Conservation (phyloP, 1,284 basidiomycete species). For the Moniliella sp. region DNA sequence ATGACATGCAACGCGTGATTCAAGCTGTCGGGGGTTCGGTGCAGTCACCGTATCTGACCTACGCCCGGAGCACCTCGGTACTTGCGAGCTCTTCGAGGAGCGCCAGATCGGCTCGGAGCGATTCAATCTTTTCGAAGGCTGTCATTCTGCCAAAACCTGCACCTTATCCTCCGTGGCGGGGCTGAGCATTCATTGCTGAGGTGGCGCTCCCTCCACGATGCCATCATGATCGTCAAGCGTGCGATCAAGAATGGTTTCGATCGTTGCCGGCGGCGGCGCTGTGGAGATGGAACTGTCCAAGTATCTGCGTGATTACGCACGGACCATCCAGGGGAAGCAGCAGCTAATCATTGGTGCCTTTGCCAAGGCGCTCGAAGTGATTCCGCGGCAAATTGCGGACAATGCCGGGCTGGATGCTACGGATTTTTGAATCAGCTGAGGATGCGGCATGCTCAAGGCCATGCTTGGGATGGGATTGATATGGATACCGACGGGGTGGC, state of each 20-base stretch:
- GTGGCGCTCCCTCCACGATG: conserved; percentile 86
- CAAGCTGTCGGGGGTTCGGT: conserved; percentile 85
- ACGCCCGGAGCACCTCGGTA: conserved; percentile 56
- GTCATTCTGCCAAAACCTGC: conserved; percentile 85
- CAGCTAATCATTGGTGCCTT: conserved; percentile 87
- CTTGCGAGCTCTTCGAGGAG: conserved; percentile 78
- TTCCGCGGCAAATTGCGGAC: conserved; percentile 92
- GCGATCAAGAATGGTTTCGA: conserved; percentile 82
- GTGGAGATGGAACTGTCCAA: conserved; percentile 97
- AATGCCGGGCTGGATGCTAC: conserved; percentile 96
- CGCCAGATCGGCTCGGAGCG: conserved; percentile 87
- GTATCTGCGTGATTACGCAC: conserved; percentile 65
- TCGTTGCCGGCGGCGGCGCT: conserved; percentile 92
- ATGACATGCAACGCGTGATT: conserved; percentile 76
- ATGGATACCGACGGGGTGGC: conserved; percentile 70
- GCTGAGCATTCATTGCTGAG: conserved; percentile 98
- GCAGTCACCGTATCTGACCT: conserved; percentile 93
- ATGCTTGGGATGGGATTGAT: conserved; percentile 77
- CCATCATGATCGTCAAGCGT: conserved; percentile 96
- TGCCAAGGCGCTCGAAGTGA: conserved; percentile 86
- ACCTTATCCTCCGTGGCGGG: conserved; percentile 83
- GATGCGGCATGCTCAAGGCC: conserved; percentile 75
- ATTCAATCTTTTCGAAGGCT: conserved; percentile 86
- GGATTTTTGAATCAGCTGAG: conserved; percentile 90
- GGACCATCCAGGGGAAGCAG: conserved; percentile 83